A percentile compares a stretch with the other conserved stretches of the same genome.
phyloP scores from a whole-genome alignment of 2,329 filamentous ascomycete genomes.

The Fusarium floridanum region DNA sequence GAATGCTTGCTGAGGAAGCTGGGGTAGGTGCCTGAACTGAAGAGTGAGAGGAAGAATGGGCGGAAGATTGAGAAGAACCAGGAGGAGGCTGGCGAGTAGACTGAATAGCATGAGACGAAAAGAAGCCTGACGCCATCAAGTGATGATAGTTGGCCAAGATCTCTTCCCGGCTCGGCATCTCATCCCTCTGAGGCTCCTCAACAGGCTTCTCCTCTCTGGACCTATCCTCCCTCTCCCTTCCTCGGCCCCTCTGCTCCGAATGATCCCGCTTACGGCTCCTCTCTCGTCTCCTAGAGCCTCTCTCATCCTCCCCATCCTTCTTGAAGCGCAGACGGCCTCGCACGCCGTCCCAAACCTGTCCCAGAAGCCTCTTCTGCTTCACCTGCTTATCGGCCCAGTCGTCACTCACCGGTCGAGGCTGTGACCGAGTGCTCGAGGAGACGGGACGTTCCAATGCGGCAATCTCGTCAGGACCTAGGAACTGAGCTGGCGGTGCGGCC shows the following conservation, averaged over 20 bases:
- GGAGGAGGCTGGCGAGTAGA: conserved; percentile 63
- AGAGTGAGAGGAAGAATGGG: conserved; percentile 6
- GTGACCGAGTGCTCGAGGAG: conserved; percentile 18
- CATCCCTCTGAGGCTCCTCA: conserved; percentile 29
- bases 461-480: conserved; percentile 62
- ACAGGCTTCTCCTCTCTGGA: conserved; percentile 19
- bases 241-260: conserved; percentile 30
- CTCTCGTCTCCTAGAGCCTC: conserved; percentile 40
- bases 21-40: conserved; percentile 19
- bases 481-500: conserved; percentile 76
- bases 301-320: conserved; percentile 43
- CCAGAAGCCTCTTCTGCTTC: conserved; percentile 50
- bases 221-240: conserved; percentile 35
- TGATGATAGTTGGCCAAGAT: conserved; percentile 69
- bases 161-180: conserved; percentile 60
- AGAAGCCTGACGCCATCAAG: conserved; percentile 70
- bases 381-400: conserved; percentile 51
- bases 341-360: conserved; percentile 56
- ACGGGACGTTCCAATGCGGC: conserved; percentile 49
- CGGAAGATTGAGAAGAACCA: conserved; percentile 15
- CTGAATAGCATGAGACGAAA: conserved; percentile 68
- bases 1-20: conserved; percentile 14
- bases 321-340: conserved; percentile 50
- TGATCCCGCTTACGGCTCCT: conserved; percentile 38
- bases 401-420: conserved; percentile 43